Evolutionary conservation across 164 flowering plant genomes (phyloP).

Genomic region (Taxillus chinensis): DNA sequence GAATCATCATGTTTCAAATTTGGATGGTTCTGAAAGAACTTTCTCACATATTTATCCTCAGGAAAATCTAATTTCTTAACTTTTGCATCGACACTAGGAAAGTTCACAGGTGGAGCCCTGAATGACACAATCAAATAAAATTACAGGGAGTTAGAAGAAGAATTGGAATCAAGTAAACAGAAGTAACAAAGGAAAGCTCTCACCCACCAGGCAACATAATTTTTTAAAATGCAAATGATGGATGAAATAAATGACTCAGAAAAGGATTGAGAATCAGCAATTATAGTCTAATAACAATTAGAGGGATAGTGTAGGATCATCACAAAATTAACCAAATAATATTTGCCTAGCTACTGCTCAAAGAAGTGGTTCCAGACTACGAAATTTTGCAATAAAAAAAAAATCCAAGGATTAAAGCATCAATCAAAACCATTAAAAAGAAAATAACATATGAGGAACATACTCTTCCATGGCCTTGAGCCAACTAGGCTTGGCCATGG

Average conservation of each 20-base stretch:
- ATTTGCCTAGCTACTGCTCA: too few species aligned
- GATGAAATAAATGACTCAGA: too few species aligned
- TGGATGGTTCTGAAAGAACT: slow-evolving; percentile 61
- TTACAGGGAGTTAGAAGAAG: not conserved
- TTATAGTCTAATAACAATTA: too few species aligned
- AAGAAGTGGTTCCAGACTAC: too few species aligned
- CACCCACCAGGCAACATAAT: too few species aligned
- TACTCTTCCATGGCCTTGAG: slow-evolving; percentile 90
- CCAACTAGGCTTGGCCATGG: slow-evolving; percentile 76
- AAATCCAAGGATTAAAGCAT: too few species aligned
- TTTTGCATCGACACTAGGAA: slow-evolving; percentile 59
- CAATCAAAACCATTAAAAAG: too few species aligned
- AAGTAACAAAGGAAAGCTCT: not conserved
- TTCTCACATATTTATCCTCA: slow-evolving; percentile 66
- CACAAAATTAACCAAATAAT: too few species aligned
- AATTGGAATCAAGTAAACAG: not conserved
- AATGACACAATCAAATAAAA: slow-evolving; percentile 1
- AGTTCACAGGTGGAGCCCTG: slow-evolving; percentile 80
- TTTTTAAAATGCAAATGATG: too few species aligned
- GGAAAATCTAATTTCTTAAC: slow-evolving; percentile 53
- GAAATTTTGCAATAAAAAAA: too few species aligned
- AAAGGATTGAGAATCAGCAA: too few species aligned
- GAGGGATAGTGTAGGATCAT: too few species aligned
- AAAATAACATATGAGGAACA: slow-evolving; percentile 1
- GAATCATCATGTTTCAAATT: slow-evolving; percentile 64